These are phyloP conservation scores for Smallanthus sonchifolius DNA, from an alignment of 129 eudicot genomes.

Conservation along the genomic window DNA sequence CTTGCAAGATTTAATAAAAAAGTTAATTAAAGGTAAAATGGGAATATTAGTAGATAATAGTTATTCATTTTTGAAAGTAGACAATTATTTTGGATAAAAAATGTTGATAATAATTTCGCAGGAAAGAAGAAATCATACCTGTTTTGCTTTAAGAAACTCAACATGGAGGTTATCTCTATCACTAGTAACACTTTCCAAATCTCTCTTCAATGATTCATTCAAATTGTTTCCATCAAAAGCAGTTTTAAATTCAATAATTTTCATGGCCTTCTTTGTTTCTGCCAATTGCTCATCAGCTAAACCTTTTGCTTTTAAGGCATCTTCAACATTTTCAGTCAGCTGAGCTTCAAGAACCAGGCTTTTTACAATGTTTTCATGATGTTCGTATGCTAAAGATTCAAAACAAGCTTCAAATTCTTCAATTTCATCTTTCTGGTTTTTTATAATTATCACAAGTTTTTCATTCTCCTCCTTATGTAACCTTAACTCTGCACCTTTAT, in stretches of 20 bases:
- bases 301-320: constrained; percentile 22
- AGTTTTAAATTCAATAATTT: constrained; percentile 40
- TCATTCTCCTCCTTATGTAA: constrained; percentile 10
- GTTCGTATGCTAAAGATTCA: constrained; percentile 45
- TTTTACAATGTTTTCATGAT: constrained; percentile 43
- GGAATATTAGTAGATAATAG: not conserved
- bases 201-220: constrained; percentile 42
- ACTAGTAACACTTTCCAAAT: constrained; percentile 40
- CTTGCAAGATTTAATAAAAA: not conserved
- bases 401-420: constrained; percentile 21
- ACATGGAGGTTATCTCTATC: constrained; percentile 45
- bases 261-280: constrained; percentile 34
- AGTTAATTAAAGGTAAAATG: not conserved
- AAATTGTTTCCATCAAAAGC: constrained; percentile 37
- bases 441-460: constrained; percentile 18
- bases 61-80: not conserved
- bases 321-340: constrained; percentile 5
- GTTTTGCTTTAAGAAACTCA: constrained; percentile 41
- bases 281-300: constrained; percentile 37
- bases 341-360: constrained; percentile 47
- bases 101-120: not conserved
- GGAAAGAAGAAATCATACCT: constrained; percentile 31
- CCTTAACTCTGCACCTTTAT: not conserved
- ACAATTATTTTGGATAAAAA: not conserved
- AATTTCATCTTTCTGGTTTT: constrained; percentile 48